phyloP scores from a whole-genome alignment of 2,329 filamentous ascomycete genomes.

The Saccharata proteae region DNA sequence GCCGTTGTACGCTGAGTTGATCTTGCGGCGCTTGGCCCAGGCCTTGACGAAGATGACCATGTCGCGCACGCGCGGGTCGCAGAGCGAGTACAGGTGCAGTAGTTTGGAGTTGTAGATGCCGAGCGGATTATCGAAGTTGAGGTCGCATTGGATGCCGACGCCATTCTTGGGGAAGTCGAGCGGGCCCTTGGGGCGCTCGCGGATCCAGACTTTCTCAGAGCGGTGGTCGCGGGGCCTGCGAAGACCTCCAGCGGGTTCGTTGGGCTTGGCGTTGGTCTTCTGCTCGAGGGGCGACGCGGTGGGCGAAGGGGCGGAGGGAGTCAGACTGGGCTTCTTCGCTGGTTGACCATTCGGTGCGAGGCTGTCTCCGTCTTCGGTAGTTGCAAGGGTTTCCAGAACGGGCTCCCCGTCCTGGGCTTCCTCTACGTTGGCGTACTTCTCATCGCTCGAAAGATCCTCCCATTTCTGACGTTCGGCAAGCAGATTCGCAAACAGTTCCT shows the following conservation, averaged over 20 bases:
- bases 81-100: slow-evolving; percentile 69
- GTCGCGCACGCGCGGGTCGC: slow-evolving; percentile 63
- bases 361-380: too few species aligned
- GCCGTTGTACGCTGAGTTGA: slow-evolving; percentile 78
- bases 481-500: slow-evolving; percentile 48
- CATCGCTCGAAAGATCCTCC: slow-evolving; percentile 44
- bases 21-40: slow-evolving; percentile 75
- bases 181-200: slow-evolving; percentile 34
- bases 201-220: slow-evolving; percentile 26
- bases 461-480: slow-evolving; percentile 56
- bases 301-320: too few species aligned
- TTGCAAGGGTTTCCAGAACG: too few species aligned
- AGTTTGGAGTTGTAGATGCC: slow-evolving; percentile 75
- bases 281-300: too few species aligned
- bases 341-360: too few species aligned
- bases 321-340: too few species aligned
- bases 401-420: too few species aligned
- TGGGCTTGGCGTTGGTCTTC: too few species aligned
- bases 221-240: slow-evolving; percentile 12
- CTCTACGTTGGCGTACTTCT: slow-evolving; percentile 23
- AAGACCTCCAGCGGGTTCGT: too few species aligned
- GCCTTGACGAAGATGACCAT: slow-evolving; percentile 81
- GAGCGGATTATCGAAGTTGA: slow-evolving; percentile 80
- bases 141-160: slow-evolving; percentile 77
- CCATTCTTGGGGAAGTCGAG: slow-evolving; percentile 69